These are phyloP conservation scores for Rutidosis leptorrhynchoides DNA, from an alignment of 129 eudicot genomes.

Conservation along the genomic window DNA sequence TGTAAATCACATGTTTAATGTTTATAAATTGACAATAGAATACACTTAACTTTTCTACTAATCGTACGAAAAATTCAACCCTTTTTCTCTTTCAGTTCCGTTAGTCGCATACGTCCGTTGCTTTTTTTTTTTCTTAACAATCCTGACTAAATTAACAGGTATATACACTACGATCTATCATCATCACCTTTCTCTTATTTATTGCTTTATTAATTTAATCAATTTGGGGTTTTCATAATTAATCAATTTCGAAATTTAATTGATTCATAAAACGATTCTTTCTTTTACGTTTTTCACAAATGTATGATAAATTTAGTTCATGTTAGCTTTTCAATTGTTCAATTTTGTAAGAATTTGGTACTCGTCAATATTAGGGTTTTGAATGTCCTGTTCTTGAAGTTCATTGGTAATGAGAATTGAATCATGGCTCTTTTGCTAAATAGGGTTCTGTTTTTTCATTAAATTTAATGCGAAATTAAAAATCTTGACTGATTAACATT, in stretches of 20 bases:
- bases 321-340: conserved; percentile 8
- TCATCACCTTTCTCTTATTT: conserved; percentile 17
- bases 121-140: conserved; percentile 19
- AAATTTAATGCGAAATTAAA: conserved; percentile 19
- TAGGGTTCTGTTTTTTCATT: conserved; percentile 30
- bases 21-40: not conserved
- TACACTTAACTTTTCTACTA: not conserved
- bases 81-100: conserved; percentile 29
- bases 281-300: conserved; percentile 3
- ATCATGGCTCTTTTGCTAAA: conserved; percentile 1
- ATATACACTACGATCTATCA: conserved; percentile 32
- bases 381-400: conserved; percentile 6
- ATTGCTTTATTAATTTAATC: conserved; percentile 16
- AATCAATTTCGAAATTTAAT: not conserved
- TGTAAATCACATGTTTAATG: not conserved
- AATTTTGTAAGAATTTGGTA: conserved; percentile 15
- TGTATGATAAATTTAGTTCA: conserved; percentile 22
- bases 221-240: conserved; percentile 9
- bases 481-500: conserved; percentile 24
- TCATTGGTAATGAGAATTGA: conserved; percentile 16
- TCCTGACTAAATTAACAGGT: conserved; percentile 32
- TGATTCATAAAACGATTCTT: conserved; percentile 13
- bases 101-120: conserved; percentile 36
- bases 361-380: conserved; percentile 24
- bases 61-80: conserved; percentile 31